phyloP scores from a whole-genome alignment of 768 basidiomycete species.

The Paxillus ammoniavirescens region DNA sequence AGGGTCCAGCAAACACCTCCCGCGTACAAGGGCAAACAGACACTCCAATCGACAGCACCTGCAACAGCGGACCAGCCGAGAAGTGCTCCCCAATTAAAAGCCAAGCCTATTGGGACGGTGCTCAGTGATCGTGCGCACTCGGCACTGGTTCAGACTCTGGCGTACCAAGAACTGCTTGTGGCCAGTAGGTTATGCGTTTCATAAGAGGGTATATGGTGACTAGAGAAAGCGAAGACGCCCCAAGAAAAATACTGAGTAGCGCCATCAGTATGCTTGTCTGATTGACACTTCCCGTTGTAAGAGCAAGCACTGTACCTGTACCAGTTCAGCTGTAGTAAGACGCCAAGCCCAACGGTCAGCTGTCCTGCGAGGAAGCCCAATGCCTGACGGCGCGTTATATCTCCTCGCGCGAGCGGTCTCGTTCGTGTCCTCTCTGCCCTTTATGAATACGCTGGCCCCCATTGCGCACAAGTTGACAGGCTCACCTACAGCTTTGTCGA shows the following conservation, averaged over 20 bases:
- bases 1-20: conserved; percentile 93
- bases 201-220: conserved; percentile 93
- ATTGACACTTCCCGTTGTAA: background rate
- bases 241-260: conserved; percentile 72
- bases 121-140: background rate
- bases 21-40: conserved; percentile 85
- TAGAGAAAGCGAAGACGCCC: conserved; percentile 85
- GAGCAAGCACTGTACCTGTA: conserved; percentile 67
- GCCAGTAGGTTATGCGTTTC: conserved; percentile 97
- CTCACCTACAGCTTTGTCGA: conserved; percentile 89
- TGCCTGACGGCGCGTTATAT: conserved; percentile 74
- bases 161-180: conserved; percentile 90
- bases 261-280: no score
- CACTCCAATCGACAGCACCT: conserved; percentile 74
- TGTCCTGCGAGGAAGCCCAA: conserved; percentile 80
- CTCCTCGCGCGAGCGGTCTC: conserved; percentile 85
- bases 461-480: background rate
- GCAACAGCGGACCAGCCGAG: conserved; percentile 96
- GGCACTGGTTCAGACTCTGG: background rate
- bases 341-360: conserved; percentile 76
- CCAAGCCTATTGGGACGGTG: conserved; percentile 56
- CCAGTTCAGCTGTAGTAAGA: conserved; percentile 89
- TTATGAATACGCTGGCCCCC: background rate
- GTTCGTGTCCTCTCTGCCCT: conserved; percentile 76
- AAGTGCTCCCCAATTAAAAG: conserved; percentile 97